Evolutionary conservation across 441 rosid genomes (phyloP), one percentile per base, ranked within the genome.

Genomic region (Gossypium trilobum): DNA sequence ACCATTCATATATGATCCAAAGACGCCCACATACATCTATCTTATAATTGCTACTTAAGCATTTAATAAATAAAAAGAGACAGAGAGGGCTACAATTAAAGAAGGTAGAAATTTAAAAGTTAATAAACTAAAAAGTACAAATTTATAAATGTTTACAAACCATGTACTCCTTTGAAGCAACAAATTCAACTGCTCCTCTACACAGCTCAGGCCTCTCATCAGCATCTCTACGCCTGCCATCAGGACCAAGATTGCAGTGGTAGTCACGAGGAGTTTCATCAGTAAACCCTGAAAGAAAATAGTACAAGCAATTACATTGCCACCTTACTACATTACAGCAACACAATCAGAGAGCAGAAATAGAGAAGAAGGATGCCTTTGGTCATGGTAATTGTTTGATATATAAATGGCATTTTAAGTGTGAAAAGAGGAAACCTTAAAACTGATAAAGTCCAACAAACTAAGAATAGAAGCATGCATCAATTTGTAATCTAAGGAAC

Each of bases 201-300:
- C 98, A 93, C 52, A 93, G 85, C 85, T 93, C 98, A 63, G 97
- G 96, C 85, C 98, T 93, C 73, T 93, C 96, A 84, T 93, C 95
- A 78, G 92, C 96, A 84, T 93, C 98, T 82, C 97, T 89, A 55
- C 95, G 97, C 72, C 97, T 85, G 72, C 98, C 98, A 87, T 93
- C 95, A 48, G 97, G 98, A 78, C 97, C 96, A 72, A 93, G 87
- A 81, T 93, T 93, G 89, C 97, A 93, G 74, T 88, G 96, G 75
- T 93, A 93, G 78, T 90, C 98, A 66, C 91, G 94, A 19, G 97
- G 97, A 71, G 96, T 91, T 68, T 88, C 96, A 70, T 91, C 96
- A 27, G 90, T 87, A 81, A 87, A 93, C 69, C 97, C 98, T 93
- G 84, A 36, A 77, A 74, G 70, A 63, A 74, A 71, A 64, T 36